phyloP scores from a whole-genome alignment of 2,329 filamentous ascomycete genomes.

The Xylaria sp. region DNA sequence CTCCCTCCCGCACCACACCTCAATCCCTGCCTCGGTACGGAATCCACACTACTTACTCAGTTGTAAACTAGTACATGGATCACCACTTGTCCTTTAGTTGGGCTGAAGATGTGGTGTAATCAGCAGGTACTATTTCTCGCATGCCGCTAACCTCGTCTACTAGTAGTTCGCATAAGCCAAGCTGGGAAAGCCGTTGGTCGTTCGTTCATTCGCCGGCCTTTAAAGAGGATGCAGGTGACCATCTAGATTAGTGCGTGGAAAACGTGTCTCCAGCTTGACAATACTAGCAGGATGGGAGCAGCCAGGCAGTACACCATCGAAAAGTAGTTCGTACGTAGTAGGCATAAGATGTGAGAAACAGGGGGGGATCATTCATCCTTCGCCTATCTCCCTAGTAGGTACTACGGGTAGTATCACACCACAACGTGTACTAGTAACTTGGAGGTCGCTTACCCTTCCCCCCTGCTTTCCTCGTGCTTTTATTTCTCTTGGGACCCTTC shows the following conservation, averaged over 20 bases:
- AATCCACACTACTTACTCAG: neutral
- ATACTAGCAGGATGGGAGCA: neutral
- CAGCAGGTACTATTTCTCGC: slow-evolving; percentile 7
- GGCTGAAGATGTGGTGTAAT: slow-evolving; percentile 7
- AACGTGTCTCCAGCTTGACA: neutral
- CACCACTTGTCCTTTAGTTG: neutral
- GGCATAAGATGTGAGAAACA: neutral
- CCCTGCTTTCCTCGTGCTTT: slow-evolving; percentile 7
- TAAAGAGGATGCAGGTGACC: slow-evolving; percentile 13
- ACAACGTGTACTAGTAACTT: neutral
- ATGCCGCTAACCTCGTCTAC: slow-evolving; percentile 3
- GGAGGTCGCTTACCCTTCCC: slow-evolving; percentile 6
- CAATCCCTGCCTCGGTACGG: neutral
- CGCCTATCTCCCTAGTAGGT: neutral
- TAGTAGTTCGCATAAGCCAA: slow-evolving; percentile 4
- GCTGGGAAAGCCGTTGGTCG: slow-evolving; percentile 13
- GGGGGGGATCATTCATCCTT: slow-evolving; percentile 10
- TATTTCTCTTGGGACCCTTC: slow-evolving; percentile 1
- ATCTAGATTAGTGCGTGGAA: neutral
- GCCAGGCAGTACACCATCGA: neutral
- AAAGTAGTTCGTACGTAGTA: neutral
- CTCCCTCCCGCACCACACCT: neutral
- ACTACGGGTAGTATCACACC: neutral
- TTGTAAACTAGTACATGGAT: neutral
- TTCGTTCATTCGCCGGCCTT: slow-evolving; percentile 11